Percentiles rank a stretch among this genome's conserved stretches.
Conservation (phyloP, 192 early-diverging fungal species). For the Chytriomyces sp. region DNA sequence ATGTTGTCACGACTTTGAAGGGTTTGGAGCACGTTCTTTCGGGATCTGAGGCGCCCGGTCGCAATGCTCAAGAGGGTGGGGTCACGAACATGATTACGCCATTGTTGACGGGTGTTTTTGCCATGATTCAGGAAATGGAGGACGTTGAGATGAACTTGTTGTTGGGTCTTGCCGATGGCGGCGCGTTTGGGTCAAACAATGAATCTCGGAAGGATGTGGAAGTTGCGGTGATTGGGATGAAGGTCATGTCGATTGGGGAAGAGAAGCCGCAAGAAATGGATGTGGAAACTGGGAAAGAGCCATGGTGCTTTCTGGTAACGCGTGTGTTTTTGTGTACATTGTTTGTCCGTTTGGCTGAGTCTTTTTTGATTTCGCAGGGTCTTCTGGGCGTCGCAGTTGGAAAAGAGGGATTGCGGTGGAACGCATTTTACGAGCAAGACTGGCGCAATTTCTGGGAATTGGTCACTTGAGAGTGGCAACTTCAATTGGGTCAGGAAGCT, state of each 20-base stretch:
- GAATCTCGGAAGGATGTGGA: not conserved
- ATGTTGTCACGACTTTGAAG: conserved; percentile 4
- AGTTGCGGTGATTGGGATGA: not conserved
- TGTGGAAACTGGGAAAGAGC: not conserved
- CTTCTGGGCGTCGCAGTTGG: not conserved
- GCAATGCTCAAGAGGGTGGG: not conserved
- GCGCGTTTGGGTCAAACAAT: not conserved
- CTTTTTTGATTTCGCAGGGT: no score
- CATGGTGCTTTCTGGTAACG: conserved; percentile 5
- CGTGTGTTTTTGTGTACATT: not conserved
- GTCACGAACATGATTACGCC: not conserved
- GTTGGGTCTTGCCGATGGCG: not conserved
- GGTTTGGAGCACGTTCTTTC: conserved; percentile 4
- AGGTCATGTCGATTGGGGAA: not conserved
- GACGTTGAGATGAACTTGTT: not conserved
- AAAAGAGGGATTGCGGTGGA: not conserved
- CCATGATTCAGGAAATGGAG: conserved; percentile 18
- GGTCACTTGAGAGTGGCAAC: no score
- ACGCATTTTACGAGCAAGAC: not conserved
- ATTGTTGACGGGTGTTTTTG: not conserved
- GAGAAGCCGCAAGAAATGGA: not conserved
- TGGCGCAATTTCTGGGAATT: conserved; percentile 14
- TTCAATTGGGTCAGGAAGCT: no score
- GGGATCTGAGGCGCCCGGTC: not conserved
- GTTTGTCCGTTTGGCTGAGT: no score